Conservation (phyloP, 1,284 basidiomycete species). For the Cutaneotrichosporon mucoides region DNA sequence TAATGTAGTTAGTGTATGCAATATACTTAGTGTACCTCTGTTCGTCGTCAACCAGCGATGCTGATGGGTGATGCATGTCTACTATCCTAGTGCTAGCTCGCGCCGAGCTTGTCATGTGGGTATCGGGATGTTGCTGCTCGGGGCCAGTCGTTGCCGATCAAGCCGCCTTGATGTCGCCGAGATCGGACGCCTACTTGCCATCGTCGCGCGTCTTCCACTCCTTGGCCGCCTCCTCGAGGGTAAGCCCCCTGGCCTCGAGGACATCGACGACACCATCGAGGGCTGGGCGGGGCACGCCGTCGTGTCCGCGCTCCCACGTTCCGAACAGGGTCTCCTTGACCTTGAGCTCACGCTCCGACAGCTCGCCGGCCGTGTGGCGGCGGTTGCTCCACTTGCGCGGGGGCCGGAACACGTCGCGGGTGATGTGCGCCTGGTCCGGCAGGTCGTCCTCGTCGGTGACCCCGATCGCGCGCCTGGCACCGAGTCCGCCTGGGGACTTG, state of each 20-base stretch:
- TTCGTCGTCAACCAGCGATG: background rate
- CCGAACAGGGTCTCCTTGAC: constrained; percentile 44
- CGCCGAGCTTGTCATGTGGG: background rate
- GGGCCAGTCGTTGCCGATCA: no score
- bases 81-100: background rate
- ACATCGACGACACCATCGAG: constrained; percentile 41
- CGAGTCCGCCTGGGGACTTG: constrained; percentile 8
- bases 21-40: background rate
- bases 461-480: constrained; percentile 8
- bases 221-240: constrained; percentile 23
- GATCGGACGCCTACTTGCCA: background rate
- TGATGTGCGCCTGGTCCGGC: constrained; percentile 2
- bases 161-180: no score
- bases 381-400: constrained; percentile 6
- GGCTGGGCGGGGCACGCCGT: constrained; percentile 22
- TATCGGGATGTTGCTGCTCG: background rate
- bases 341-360: constrained; percentile 34
- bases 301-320: constrained; percentile 35
- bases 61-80: constrained; percentile 2
- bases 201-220: constrained; percentile 30
- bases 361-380: background rate
- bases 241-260: constrained; percentile 28
- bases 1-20: background rate
- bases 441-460: background rate
- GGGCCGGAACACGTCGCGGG: constrained; percentile 9